Conservation (phyloP, 192 early-diverging fungal genomes). For the Backusella macrospora region DNA sequence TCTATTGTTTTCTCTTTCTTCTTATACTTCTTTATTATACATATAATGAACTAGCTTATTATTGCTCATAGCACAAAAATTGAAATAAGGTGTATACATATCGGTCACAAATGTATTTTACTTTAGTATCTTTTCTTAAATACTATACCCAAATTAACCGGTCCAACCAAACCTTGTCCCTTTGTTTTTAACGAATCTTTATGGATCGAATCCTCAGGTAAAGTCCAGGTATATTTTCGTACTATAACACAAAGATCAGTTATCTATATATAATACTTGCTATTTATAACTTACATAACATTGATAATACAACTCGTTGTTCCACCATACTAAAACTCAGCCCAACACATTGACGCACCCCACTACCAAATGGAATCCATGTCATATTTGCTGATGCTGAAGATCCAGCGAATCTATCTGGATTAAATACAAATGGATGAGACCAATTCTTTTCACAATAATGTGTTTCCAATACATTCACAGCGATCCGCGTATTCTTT, state of each 20-base stretch:
- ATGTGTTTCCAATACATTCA: slow-evolving; percentile 23
- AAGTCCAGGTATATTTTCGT: slow-evolving; percentile 30
- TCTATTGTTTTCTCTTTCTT: too few relatives aligned
- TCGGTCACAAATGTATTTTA: not conserved
- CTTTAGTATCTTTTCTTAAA: slow-evolving; percentile 26
- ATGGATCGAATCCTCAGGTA: slow-evolving; percentile 30
- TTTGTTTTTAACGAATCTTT: not conserved
- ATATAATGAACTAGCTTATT: too few relatives aligned
- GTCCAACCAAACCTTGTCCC: slow-evolving; percentile 12
- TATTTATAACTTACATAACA: slow-evolving; percentile 34
- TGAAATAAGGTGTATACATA: not conserved
- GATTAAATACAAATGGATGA: slow-evolving; percentile 26
- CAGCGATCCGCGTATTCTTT: slow-evolving; percentile 14
- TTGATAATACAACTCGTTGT: slow-evolving; percentile 55
- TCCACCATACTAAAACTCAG: slow-evolving; percentile 62
- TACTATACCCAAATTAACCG: not conserved
- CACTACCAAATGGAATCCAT: slow-evolving; percentile 61
- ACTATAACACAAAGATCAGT: slow-evolving; percentile 27
- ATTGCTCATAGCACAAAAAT: too few relatives aligned
- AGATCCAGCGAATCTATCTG: slow-evolving; percentile 30
- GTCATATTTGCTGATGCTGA: slow-evolving; percentile 28
- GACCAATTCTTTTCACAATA: slow-evolving; percentile 22
- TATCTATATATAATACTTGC: not conserved
- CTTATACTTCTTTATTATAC: too few relatives aligned
- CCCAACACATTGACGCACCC: slow-evolving; percentile 60